Conservation (phyloP, 75 land plant genomes). For the Cryptomeria japonica region DNA sequence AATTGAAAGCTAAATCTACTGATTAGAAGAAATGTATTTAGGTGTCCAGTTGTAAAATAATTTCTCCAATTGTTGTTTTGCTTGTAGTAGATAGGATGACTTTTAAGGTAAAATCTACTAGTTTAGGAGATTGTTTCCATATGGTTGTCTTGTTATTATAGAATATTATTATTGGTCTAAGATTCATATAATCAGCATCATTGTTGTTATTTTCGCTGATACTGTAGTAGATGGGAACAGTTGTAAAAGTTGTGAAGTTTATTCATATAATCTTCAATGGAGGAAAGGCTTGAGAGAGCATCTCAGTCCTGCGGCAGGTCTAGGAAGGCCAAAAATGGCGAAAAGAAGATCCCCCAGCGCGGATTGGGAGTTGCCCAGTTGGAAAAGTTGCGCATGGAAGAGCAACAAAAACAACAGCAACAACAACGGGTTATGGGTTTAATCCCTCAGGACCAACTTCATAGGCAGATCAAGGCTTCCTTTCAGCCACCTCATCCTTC, state of each 20-base stretch:
- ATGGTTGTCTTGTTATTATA: background rate
- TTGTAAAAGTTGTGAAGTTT: background rate
- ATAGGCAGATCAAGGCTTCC: background rate
- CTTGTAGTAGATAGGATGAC: background rate
- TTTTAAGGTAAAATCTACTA: background rate
- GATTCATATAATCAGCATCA: background rate
- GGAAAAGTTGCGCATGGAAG: conserved; percentile 47
- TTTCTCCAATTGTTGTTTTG: background rate
- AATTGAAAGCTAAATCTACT: background rate
- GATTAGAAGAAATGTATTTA: background rate
- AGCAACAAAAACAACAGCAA: conserved; percentile 16
- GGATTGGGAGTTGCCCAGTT: conserved; percentile 55
- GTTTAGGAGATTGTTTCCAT: background rate
- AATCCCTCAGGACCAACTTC: conserved; percentile 8
- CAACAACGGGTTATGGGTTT: conserved; percentile 1
- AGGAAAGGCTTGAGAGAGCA: conserved; percentile 13
- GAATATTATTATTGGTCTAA: background rate
- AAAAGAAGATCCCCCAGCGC: conserved; percentile 43
- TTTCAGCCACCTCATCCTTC: background rate
- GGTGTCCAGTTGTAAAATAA: too few relatives aligned
- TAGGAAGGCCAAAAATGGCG: conserved; percentile 17
- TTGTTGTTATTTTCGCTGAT: background rate
- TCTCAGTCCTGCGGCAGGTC: background rate
- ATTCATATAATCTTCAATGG: background rate
- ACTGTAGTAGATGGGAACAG: conserved; percentile 12